phyloP scores from a whole-genome alignment of 768 basidiomycete genomes.

The Tylopilus felleus region DNA sequence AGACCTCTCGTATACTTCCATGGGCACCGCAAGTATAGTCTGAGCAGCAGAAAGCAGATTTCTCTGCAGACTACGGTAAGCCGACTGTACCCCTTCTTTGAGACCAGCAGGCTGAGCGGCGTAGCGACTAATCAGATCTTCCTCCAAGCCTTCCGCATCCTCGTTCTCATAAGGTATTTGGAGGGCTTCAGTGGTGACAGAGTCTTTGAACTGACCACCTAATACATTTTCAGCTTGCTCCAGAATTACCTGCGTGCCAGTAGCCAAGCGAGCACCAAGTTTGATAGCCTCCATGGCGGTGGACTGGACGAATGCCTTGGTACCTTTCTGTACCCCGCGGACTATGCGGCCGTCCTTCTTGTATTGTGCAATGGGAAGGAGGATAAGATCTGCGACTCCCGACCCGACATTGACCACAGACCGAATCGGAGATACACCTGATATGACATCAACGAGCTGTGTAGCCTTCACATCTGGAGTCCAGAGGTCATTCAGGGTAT shows the following conservation, averaged over 20 bases:
- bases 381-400: slow-evolving; percentile 91
- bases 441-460: slow-evolving; percentile 94
- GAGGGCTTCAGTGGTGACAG: slow-evolving; percentile 65
- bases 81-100: slow-evolving; percentile 83
- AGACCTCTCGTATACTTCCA: slow-evolving; percentile 97
- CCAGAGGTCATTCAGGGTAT: slow-evolving; percentile 96
- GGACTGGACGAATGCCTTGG: slow-evolving; percentile 88
- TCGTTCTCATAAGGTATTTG: slow-evolving; percentile 41
- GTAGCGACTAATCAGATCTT: slow-evolving; percentile 79
- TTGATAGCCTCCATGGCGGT: slow-evolving; percentile 96
- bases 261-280: slow-evolving; percentile 89
- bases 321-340: slow-evolving; percentile 91
- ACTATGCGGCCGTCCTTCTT: slow-evolving; percentile 93
- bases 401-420: slow-evolving; percentile 97
- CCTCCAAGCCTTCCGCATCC: slow-evolving; percentile 31
- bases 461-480: slow-evolving; percentile 99
- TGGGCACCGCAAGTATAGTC: slow-evolving; percentile 96
- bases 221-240: slow-evolving; percentile 93
- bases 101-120: slow-evolving; percentile 87
- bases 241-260: slow-evolving; percentile 95
- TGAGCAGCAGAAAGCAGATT: slow-evolving; percentile 95
- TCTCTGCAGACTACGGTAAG: slow-evolving; percentile 82
- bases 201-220: slow-evolving; percentile 69
- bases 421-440: slow-evolving; percentile 93
- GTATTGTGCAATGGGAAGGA: slow-evolving; percentile 96